A percentile compares a stretch with the other conserved stretches of the same genome.
Evolutionary conservation across 2,329 filamentous ascomycete species (phyloP).

Genomic region (Paecilomyces fulvus): DNA sequence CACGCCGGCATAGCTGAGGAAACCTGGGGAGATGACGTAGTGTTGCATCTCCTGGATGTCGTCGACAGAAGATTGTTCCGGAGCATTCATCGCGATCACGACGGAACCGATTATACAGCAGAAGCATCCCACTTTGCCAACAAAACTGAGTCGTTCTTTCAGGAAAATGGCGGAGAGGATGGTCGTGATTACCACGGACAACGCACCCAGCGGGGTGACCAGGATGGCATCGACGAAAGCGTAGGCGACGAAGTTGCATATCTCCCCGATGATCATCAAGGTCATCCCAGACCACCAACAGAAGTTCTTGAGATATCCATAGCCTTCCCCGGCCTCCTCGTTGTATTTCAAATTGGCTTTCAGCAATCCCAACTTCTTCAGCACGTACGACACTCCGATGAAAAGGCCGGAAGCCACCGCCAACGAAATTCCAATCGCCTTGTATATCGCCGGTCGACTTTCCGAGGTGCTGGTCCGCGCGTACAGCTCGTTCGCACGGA

Average conservation of each 20-base stretch:
- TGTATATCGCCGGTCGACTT: constrained; percentile 56
- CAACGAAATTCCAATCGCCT: constrained; percentile 75
- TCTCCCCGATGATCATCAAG: constrained; percentile 91
- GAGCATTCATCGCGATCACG: constrained; percentile 90
- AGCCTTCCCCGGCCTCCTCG: constrained; percentile 89
- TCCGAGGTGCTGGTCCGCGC: constrained; percentile 33
- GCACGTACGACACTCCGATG: constrained; percentile 88
- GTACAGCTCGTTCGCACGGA: constrained; percentile 36
- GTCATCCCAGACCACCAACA: constrained; percentile 97
- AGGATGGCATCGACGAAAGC: constrained; percentile 94
- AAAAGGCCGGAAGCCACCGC: constrained; percentile 83
- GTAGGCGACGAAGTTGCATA: constrained; percentile 96
- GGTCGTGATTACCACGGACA: constrained; percentile 87
- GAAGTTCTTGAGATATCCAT: constrained; percentile 89
- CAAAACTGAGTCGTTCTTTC: constrained; percentile 89
- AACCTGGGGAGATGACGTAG: constrained; percentile 78
- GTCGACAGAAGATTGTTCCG: constrained; percentile 71
- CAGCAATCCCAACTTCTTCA: constrained; percentile 88
- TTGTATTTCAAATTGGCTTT: constrained; percentile 95
- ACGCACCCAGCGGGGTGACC: constrained; percentile 81
- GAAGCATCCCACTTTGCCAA: constrained; percentile 94
- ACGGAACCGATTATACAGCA: constrained; percentile 89
- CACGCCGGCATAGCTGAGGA: constrained; percentile 75
- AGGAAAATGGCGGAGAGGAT: constrained; percentile 89
- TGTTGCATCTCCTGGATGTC: constrained; percentile 88